Base-by-base conservation (phyloP, 257 asterid species). In the Vinca minor region DNA sequence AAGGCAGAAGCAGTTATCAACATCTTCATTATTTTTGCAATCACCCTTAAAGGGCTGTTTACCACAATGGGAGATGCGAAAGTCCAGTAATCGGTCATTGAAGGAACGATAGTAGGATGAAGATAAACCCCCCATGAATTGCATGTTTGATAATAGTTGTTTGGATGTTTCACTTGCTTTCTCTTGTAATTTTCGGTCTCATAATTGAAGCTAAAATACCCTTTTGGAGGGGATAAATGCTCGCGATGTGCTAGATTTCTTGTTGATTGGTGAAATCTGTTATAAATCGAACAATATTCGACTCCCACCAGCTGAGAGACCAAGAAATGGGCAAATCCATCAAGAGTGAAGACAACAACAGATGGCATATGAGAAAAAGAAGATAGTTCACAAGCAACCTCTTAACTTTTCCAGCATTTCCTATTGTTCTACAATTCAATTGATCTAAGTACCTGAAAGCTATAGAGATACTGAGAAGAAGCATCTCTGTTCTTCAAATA, bases 11-110 rank as follows among this genome's bases (percentile, higher is more conserved):
- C 90, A 86, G 70, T 65, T 88, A 45, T 88, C 92, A 0, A 74
- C 87, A 8, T 86, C 94, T 60, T 88, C 98, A 3, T 42, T 86
- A 69, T 71, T 85, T 69, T 76, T 91, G 23, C 91, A 83, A 59
- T 84, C 94, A 26, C 96, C 98, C 14, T 72, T 88, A 67, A 83
- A 86, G 75, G 89, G 95, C 17, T 85, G 94, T 76, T 76, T 84
- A 38, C 84, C 83, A 2, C 85, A 82, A 8, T 82, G 87, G 95
- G 95, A 83, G 62, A 67, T 78, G 8, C 84, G 78, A 69, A 70
- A 85, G 70, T 80, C 89, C 41, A 56, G 10, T 14, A 89, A 75
- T 49, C 77, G 83, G 28, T 75, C 95, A 0, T 53, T 76, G 65
- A 84, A 86, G 82, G 89, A 79, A 71, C 72, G 85, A 71, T 79